Conservation (phyloP, 495 filamentous ascomycete species). For the Aspergillus homomorphus region DNA sequence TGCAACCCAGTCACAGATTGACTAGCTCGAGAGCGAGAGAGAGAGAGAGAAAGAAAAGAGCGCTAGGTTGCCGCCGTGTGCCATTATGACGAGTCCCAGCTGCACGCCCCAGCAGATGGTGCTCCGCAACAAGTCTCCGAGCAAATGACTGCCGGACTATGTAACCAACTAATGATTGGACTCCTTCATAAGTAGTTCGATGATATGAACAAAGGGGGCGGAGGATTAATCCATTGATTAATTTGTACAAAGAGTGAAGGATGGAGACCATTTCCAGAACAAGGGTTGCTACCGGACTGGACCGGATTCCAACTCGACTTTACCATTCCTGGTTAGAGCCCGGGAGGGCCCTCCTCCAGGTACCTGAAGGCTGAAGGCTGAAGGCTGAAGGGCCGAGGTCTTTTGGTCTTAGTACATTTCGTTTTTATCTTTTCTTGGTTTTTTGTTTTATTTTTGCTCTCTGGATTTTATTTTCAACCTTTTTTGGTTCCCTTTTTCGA, state of each 20-base stretch:
- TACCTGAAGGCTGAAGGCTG: constrained; percentile 1
- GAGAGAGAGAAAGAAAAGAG: no score
- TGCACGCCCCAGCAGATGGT: not conserved
- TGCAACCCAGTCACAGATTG: no score
- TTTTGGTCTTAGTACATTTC: not conserved
- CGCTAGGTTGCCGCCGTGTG: not conserved
- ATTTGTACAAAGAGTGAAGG: not conserved
- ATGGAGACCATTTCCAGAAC: constrained; percentile 18
- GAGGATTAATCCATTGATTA: constrained; percentile 9
- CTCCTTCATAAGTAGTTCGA: not conserved
- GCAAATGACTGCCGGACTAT: not conserved
- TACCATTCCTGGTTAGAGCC: not conserved
- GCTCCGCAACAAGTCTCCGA: not conserved
- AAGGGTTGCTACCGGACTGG: constrained; percentile 6
- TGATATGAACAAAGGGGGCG: not conserved
- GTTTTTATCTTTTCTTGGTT: not conserved
- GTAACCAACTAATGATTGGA: not conserved
- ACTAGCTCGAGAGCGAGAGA: no score
- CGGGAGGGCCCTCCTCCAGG: not conserved
- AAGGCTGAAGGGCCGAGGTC: not conserved
- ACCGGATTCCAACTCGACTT: not conserved
- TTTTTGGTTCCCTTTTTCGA: not conserved
- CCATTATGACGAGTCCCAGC: not conserved
- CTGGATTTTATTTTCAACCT: not conserved
- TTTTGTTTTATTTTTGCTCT: not conserved